A percentile compares a stretch with the other conserved stretches of the same genome.
phyloP scores from a whole-genome alignment of 2,329 filamentous ascomycete genomes.

The Tolypocladium ovalisporum region DNA sequence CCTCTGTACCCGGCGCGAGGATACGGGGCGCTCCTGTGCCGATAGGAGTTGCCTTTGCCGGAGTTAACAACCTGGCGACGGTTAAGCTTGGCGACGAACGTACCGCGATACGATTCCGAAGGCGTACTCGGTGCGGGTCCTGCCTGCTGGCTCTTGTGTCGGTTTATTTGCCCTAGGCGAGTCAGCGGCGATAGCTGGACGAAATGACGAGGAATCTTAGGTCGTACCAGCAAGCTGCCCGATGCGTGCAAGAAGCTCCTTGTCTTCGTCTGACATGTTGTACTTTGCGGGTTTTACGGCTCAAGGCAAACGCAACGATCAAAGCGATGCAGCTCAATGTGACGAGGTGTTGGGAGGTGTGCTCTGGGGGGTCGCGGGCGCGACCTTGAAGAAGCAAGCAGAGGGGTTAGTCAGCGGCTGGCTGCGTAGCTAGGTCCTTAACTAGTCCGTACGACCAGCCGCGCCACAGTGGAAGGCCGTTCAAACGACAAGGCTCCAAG shows the following conservation, averaged over 20 bases:
- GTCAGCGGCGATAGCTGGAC: conserved; percentile 11
- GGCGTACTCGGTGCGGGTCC: conserved; percentile 19
- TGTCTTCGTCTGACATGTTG: conserved; percentile 37
- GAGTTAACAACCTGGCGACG: not conserved
- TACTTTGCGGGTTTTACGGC: not conserved
- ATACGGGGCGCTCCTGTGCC: conserved; percentile 21
- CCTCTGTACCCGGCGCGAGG: conserved; percentile 22
- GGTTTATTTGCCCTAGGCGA: conserved; percentile 62
- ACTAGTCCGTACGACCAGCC: no score
- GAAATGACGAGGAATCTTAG: not conserved
- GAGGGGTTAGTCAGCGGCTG: not conserved
- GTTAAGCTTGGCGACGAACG: conserved; percentile 8
- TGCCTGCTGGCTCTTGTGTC: conserved; percentile 57
- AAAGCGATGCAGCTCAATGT: not conserved
- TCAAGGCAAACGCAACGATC: not conserved
- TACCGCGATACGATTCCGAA: conserved; percentile 23
- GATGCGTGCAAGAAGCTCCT: conserved; percentile 43
- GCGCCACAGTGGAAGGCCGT: not conserved
- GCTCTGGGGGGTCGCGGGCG: not conserved
- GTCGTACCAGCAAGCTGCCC: conserved; percentile 36
- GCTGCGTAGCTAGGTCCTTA: not conserved
- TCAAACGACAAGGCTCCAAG: not conserved
- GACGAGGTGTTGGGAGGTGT: not conserved
- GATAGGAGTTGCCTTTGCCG: conserved; percentile 19
- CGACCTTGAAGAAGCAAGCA: not conserved